Evolutionary conservation across 306 rosid species (phyloP), one percentile per base, ranked within the genome.

Genomic region (Sphenostylis stenocarpa): DNA sequence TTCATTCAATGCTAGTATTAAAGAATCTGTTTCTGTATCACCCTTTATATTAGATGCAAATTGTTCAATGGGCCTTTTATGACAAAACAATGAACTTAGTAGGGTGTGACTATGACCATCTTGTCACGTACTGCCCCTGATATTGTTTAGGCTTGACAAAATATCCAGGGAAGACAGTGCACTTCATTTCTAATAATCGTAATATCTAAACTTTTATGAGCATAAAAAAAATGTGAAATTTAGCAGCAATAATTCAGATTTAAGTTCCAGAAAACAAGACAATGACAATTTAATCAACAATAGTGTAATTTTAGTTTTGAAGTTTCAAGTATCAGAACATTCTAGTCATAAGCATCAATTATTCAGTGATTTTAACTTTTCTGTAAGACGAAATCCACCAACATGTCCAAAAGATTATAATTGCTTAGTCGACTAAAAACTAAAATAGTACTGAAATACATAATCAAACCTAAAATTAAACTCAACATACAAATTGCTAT

Each of bases 121-220:
- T 49, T 74, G 45, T 75, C 72, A 20, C 11, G 16, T 62, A 56
- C 38, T 63, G 21, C 31, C 72, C 26, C 70, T 21, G 84, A 73
- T 66, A 55, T 66, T 75, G 68, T 3, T 14, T 0, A 43, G 24
- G 21, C 23, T 67, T 51, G 41, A 64, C 36, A 70, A 76, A n/a
- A 76, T 63, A 77, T 71, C 79, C 48, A 39, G 52, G 44, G 19
- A 13, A 13, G 4, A 19, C 9, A 24, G 33, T 1, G 14, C 56
- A 26, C 69, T 26, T 24, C 12, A 47, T 23, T 49, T 26, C 23
- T 41, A 17, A 12, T n/a, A 6, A 14, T 57, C 38, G 10, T 4
- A 49, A 53, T 48, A 65, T 67, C 78, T 65, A 14, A 70, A 70
- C 15, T 60, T 77, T 1, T 24, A 56, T 24, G 17, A 15, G 2